These are phyloP conservation scores for Botrytis galanthina DNA, from an alignment of 2,329 filamentous ascomycete species.

Conservation along the genomic window DNA sequence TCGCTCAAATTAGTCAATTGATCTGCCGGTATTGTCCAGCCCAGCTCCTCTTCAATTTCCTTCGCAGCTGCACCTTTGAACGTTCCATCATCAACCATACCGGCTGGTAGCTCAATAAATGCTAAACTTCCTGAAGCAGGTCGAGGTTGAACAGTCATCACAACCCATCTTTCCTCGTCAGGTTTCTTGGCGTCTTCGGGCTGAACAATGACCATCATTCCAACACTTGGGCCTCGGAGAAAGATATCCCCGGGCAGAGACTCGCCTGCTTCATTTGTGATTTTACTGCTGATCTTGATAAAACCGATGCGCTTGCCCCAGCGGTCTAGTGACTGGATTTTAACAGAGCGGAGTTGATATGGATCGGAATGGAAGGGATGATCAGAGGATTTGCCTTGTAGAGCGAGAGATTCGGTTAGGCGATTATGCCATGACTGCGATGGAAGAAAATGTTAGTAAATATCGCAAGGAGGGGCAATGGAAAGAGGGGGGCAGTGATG, in stretches of 20 bases:
- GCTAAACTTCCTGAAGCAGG: slow-evolving; percentile 54
- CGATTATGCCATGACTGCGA: slow-evolving; percentile 18
- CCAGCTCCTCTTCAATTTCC: slow-evolving; percentile 61
- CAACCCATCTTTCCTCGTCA: slow-evolving; percentile 51
- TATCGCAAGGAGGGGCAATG: background rate
- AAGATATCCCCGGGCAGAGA: slow-evolving; percentile 54
- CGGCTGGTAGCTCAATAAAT: slow-evolving; percentile 57
- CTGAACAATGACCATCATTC: slow-evolving; percentile 48
- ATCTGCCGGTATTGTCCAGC: slow-evolving; percentile 50
- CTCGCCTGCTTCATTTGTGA: slow-evolving; percentile 50
- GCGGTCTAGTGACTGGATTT: slow-evolving; percentile 53
- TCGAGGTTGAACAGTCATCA: slow-evolving; percentile 60
- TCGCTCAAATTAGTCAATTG: slow-evolving; percentile 54
- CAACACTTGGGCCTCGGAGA: slow-evolving; percentile 59
- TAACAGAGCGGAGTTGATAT: slow-evolving; percentile 51
- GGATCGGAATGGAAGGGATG: slow-evolving; percentile 50
- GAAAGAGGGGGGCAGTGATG: background rate
- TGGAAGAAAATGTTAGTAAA: background rate
- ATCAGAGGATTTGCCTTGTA: slow-evolving; percentile 42
- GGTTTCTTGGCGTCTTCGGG: slow-evolving; percentile 47
- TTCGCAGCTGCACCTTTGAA: slow-evolving; percentile 58
- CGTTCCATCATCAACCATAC: slow-evolving; percentile 56
- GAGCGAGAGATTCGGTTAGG: slow-evolving; percentile 9
- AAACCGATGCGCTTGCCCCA: slow-evolving; percentile 55
- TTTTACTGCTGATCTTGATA: slow-evolving; percentile 51